Evolutionary conservation across 1,139 yeast species (phyloP).

Genomic region (Pneumocystis canis): DNA sequence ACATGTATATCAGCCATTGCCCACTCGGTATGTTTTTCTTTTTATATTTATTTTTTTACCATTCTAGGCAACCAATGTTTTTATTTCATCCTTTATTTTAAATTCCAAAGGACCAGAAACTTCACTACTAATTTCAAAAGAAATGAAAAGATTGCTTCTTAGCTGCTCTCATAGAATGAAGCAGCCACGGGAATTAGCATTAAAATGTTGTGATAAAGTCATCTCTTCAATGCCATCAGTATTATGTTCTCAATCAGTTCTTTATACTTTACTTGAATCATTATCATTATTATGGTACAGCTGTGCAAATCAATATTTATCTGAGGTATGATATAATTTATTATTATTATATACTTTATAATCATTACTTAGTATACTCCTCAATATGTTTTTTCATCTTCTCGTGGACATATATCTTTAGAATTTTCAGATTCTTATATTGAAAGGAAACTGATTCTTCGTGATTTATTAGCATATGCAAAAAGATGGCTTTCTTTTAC

Average conservation of each 20-base stretch:
- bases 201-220: constrained; percentile 60
- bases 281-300: constrained; percentile 65
- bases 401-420: constrained; percentile 39
- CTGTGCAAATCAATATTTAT: constrained; percentile 62
- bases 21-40: constrained; percentile 17
- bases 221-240: constrained; percentile 63
- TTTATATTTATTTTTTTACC: background rate
- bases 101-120: background rate
- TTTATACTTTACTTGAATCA: constrained; percentile 68
- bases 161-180: constrained; percentile 66
- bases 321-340: background rate
- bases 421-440: constrained; percentile 62
- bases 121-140: background rate
- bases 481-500: constrained; percentile 48
- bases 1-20: constrained; percentile 55
- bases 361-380: constrained; percentile 65
- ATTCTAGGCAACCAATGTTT: background rate
- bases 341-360: background rate
- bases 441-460: constrained; percentile 61
- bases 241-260: constrained; percentile 56
- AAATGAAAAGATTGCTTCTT: constrained; percentile 47
- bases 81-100: background rate
- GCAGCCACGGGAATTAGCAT: constrained; percentile 66
- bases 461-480: constrained; percentile 44
- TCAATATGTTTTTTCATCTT: constrained; percentile 49